Conservation (phyloP, 257 asterid species). For the Lavandula angustifolia region DNA sequence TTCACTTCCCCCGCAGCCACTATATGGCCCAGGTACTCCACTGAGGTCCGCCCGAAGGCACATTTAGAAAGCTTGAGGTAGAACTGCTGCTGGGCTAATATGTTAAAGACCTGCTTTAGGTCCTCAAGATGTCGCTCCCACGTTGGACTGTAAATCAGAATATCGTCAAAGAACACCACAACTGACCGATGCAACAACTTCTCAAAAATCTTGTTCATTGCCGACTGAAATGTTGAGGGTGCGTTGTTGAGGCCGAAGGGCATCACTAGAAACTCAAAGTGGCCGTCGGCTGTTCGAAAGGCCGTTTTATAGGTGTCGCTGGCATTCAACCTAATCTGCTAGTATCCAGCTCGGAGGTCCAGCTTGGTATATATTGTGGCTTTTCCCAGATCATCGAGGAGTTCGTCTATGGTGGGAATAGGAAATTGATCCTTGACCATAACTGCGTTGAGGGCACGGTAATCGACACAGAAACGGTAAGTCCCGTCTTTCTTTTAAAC, state of each 20-base stretch:
- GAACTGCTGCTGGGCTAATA: not conserved
- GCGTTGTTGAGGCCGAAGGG: not conserved
- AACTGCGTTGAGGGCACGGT: not conserved
- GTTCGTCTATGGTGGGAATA: not conserved
- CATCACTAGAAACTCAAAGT: not conserved
- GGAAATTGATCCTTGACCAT: not conserved
- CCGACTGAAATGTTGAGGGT: not conserved
- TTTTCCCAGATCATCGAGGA: not conserved
- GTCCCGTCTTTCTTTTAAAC: not conserved
- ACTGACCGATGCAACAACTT: not conserved
- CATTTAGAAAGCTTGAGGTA: not conserved
- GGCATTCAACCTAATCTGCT: not conserved
- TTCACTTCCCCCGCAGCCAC: not conserved
- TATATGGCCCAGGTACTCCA: not conserved
- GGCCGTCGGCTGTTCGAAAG: not conserved
- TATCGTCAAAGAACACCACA: not conserved
- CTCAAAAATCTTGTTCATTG: not conserved
- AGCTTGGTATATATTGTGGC: not conserved
- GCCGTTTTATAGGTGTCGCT: not conserved
- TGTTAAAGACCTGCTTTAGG: not conserved
- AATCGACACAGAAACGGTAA: not conserved
- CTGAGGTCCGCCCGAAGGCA: not conserved
- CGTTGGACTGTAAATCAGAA: not conserved
- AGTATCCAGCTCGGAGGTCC: not conserved
- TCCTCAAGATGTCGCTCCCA: not conserved